Conservation (phyloP, 495 filamentous ascomycete species). For the Lasiosphaeria hispida region DNA sequence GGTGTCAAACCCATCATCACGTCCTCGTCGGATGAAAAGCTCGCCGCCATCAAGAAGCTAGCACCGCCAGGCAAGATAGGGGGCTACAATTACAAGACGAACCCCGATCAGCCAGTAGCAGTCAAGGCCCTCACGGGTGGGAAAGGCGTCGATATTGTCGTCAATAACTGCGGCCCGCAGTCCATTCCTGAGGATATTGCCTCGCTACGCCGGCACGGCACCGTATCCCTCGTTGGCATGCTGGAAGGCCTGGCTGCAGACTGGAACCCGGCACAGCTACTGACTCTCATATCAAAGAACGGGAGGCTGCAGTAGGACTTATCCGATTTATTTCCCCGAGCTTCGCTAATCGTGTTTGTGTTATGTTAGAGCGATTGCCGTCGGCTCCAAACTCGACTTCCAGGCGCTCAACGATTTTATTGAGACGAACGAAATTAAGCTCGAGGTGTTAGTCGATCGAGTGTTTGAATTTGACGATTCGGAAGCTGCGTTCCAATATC, state of each 20-base stretch:
- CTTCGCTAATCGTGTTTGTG: background rate
- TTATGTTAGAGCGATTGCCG: slow-evolving; percentile 25
- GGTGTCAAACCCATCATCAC: slow-evolving; percentile 38
- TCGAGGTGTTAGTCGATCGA: slow-evolving; percentile 23
- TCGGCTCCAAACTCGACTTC: slow-evolving; percentile 28
- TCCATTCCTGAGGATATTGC: slow-evolving; percentile 16
- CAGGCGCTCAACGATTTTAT: slow-evolving; percentile 27
- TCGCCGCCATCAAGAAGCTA: slow-evolving; percentile 12
- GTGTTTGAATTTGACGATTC: slow-evolving; percentile 32
- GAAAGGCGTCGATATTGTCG: slow-evolving; percentile 28
- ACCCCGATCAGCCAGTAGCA: slow-evolving; percentile 18
- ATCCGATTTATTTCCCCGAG: background rate
- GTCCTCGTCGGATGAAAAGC: slow-evolving; percentile 36
- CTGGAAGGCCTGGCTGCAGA: background rate
- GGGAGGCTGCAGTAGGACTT: slow-evolving; percentile 3
- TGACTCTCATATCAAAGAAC: background rate
- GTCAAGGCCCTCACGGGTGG: slow-evolving; percentile 26
- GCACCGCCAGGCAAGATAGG: background rate
- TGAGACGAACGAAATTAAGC: slow-evolving; percentile 27
- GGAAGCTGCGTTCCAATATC: slow-evolving; percentile 28
- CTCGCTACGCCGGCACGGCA: background rate
- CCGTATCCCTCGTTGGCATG: background rate
- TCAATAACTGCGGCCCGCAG: slow-evolving; percentile 16
- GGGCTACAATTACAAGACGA: slow-evolving; percentile 30
- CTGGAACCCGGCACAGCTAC: background rate